Evolutionary conservation across 2,329 filamentous ascomycete genomes (phyloP), one percentile per base, ranked within the genome.

Genomic region (Colletotrichum coccodes): DNA sequence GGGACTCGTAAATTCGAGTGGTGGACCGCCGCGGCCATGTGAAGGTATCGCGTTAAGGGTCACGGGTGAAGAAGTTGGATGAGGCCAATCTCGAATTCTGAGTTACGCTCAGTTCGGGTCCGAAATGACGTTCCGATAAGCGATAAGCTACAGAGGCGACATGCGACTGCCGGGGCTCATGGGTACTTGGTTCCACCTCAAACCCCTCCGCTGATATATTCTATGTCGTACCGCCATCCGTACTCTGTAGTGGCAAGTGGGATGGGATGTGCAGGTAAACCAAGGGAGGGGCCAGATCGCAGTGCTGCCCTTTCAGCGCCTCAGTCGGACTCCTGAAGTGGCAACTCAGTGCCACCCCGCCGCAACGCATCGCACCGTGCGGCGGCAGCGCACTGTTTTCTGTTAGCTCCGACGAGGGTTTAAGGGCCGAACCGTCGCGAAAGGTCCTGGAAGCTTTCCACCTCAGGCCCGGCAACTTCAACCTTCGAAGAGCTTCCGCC

Each of bases 341-440:
- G 66, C 66, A 69, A 68, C 46, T 47, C 16, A 65, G 50, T 26
- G 28, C 38, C 40, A 54, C 61, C 54, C 46, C 42, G 54, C 62
- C 49, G 56, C 26, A 57, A 21, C 66, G 28, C 40, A 60, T 44
- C 40, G 65, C 62, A 56, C 56, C 34, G 61, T 66, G 54, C 40
- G 54, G 34, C 30, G 32, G 36, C 16, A 50, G n/a, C 38, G 57
- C 54, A 68, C 54, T 68, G 65, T 50, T 65, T 56, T 40, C 14
- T 32, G 50, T 53, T 36, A 69, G 59, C 32, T 46, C 56, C 44
- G 40, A 59, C 6, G 62, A 66, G 66, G 66, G 61, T 64, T 63
- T 66, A 60, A 66, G 66, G 61, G 54, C 66, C 66, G 66, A 66
- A 68, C 62, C 66, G 54, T 69, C 54, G 62, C 49, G 34, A 60